Base-by-base conservation (phyloP, 2,329 filamentous ascomycete species). In the Fusarium sororula region DNA sequence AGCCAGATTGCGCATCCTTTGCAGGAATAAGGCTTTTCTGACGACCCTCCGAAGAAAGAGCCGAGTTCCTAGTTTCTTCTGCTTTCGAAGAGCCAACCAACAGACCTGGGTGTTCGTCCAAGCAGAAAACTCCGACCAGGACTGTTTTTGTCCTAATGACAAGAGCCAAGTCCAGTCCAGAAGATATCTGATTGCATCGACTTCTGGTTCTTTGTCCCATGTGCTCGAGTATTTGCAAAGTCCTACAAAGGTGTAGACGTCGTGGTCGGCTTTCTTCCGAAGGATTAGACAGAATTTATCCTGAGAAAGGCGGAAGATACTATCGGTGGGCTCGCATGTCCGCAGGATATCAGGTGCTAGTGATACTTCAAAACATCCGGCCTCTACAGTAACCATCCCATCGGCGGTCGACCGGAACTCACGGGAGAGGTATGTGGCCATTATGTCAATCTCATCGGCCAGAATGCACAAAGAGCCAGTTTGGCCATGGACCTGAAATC, bases 151-250 rank as follows among this genome's bases (percentile, higher is more conserved):
- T 4, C 17, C 6, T 2, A 30, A 3, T 0, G 47, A 14, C 0
- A 62, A 12, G 13, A 64, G 56, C 61, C 61, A 64, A 1, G 22
- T 17, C 61, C 61, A 62, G n/a, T 62, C 61, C 8, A n/a, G 38
- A 2, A 62, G 6, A 9, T 64, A 38, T 18, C 14, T 62, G 0
- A 44, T 30, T 0, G 17, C 13, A 30, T 62, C 44, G 0, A 51
- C 1, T 2, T 22, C 3, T 1, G 0, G 13, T 22, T 28, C 1
- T 6, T 6, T 2, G 7, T 24, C 13, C 3, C 0, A 0, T 44
- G 22, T 1, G 0, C 6, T 1, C 8, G 18, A 24, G 37, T 62
- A 62, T 3, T 5, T 2, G 1, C 56, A 64, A 37, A 64, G 17
- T 4, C 61, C 61, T 14, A 62, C 9, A 7, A 51, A 44, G 0